Evolutionary conservation across 345 rosid genomes (phyloP).

Genomic region (Syzygium aqueum): DNA sequence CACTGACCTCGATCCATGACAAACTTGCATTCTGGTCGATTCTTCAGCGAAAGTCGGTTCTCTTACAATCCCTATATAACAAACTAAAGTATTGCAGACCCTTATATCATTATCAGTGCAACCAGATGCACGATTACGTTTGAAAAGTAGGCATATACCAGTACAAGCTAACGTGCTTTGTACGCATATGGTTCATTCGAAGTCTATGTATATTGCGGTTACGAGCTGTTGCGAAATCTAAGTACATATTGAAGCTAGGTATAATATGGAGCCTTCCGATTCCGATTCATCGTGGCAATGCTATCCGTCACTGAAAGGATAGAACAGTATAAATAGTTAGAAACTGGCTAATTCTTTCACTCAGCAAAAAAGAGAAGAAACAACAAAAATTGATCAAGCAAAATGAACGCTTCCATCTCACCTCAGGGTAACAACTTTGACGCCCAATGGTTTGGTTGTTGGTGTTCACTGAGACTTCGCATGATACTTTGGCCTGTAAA

Average conservation of each 20-base stretch:
- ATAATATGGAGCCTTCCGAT: not conserved
- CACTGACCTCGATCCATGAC: not conserved
- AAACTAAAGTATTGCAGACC: not conserved
- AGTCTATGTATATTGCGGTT: not conserved
- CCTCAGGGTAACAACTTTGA: slow-evolving; percentile 26
- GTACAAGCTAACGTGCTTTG: not conserved
- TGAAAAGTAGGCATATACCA: not conserved
- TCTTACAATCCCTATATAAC: not conserved
- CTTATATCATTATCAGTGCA: not conserved
- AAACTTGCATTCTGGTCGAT: not conserved
- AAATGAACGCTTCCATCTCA: not conserved
- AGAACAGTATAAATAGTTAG: not conserved
- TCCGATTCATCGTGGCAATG: not conserved
- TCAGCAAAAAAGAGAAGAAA: not conserved
- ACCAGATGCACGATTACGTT: not conserved
- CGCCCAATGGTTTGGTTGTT: slow-evolving; percentile 26
- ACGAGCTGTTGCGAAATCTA: not conserved
- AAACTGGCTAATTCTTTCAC: not conserved
- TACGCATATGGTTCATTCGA: not conserved
- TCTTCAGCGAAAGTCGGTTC: not conserved
- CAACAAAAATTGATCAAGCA: not conserved
- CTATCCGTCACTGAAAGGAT: not conserved
- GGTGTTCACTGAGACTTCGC: slow-evolving; percentile 30
- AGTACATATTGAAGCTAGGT: not conserved
- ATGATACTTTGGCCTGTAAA: slow-evolving; percentile 22